phyloP scores from a whole-genome alignment of 2,329 filamentous ascomycete genomes.

The Xylariomycetidae sp. region DNA sequence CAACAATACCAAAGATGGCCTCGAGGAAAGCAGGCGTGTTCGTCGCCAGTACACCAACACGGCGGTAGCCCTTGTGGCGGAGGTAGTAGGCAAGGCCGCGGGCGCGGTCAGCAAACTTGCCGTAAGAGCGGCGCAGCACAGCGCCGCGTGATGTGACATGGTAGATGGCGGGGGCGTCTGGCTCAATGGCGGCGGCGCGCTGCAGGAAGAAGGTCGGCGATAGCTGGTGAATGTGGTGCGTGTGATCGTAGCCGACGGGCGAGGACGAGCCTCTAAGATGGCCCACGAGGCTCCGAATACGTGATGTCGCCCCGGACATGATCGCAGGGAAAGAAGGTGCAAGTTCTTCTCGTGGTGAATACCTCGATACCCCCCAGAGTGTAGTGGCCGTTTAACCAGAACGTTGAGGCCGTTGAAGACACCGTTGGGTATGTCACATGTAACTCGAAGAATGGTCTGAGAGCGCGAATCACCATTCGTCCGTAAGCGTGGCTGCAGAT shows the following conservation, averaged over 20 bases:
- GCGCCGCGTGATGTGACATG: constrained; percentile 76
- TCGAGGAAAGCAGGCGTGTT: constrained; percentile 96
- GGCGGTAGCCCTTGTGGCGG: constrained; percentile 62
- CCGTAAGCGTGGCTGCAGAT: no score
- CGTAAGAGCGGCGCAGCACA: constrained; percentile 69
- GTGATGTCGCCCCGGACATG: constrained; percentile 61
- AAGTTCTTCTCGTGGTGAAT: no score
- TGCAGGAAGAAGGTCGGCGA: constrained; percentile 84
- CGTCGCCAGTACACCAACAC: constrained; percentile 79
- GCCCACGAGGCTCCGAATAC: constrained; percentile 51
- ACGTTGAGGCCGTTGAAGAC: no score
- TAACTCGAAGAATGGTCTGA: no score
- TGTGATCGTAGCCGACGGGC: constrained; percentile 36
- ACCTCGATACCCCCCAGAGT: neutral
- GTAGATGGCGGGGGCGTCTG: constrained; percentile 75
- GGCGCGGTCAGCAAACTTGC: constrained; percentile 77
- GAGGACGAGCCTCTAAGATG: constrained; percentile 38
- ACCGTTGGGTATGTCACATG: no score
- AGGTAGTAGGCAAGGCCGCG: constrained; percentile 85
- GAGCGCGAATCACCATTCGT: no score
- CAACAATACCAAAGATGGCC: constrained; percentile 79
- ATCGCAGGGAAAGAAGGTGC: no score
- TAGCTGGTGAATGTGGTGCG: constrained; percentile 65
- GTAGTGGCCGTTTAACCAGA: no score
- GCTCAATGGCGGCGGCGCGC: constrained; percentile 82